Evolutionary conservation across 225 moss, liverwort and hornwort genomes (phyloP).

Genomic region (Asterella californica): DNA sequence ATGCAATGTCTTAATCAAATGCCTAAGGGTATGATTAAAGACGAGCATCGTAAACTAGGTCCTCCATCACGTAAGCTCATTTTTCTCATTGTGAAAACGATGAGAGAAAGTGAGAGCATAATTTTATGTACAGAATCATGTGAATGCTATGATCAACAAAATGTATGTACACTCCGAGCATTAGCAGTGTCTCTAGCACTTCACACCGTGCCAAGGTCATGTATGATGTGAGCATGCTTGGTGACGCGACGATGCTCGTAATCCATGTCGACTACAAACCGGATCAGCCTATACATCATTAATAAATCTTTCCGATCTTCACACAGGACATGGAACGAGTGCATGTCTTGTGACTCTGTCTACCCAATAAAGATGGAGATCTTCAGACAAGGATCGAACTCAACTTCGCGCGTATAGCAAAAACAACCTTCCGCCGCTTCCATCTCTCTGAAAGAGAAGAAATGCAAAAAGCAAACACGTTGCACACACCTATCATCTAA

Average conservation of each 20-base stretch:
- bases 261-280: constrained; percentile 29
- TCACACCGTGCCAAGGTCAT: too few species aligned
- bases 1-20: too few species aligned
- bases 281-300: constrained; percentile 25
- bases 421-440: constrained; percentile 1
- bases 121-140: too few species aligned
- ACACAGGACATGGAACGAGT: neutral
- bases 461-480: neutral
- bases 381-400: neutral
- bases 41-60: too few species aligned
- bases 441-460: neutral
- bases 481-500: neutral
- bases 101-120: too few species aligned
- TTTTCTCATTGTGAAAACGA: too few species aligned
- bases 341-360: neutral
- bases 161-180: too few species aligned
- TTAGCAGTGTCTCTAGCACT: too few species aligned
- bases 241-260: constrained; percentile 6
- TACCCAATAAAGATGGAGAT: neutral
- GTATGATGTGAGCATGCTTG: neutral
- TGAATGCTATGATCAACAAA: too few species aligned
- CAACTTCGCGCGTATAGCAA: neutral
- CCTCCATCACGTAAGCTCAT: too few species aligned
- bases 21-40: too few species aligned
- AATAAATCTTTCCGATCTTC: constrained; percentile 15